phyloP scores from a whole-genome alignment of 2,329 filamentous ascomycete genomes.

The Paecilomyces formosus region DNA sequence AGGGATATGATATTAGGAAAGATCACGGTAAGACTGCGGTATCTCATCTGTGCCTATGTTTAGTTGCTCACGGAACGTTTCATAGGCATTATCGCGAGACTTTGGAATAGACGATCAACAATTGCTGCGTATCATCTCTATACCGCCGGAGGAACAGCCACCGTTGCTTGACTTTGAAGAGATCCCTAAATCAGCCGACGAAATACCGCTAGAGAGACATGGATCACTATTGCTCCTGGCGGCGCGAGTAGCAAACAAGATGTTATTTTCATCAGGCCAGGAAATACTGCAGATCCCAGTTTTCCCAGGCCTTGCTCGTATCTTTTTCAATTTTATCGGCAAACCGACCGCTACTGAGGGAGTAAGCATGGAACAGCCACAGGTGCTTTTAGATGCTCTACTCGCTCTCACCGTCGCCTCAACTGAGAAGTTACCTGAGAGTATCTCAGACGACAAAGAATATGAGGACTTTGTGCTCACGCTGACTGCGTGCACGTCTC shows the following conservation, averaged over 20 bases:
- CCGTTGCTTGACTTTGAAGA: conserved; percentile 47
- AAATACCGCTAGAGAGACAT: conserved; percentile 50
- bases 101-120: conserved; percentile 43
- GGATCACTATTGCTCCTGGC: conserved; percentile 49
- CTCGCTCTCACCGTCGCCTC: conserved; percentile 46
- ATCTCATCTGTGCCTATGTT: background rate
- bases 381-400: conserved; percentile 48
- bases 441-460: conserved; percentile 42
- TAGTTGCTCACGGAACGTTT: conserved; percentile 3
- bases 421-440: conserved; percentile 37
- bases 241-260: conserved; percentile 43
- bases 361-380: conserved; percentile 38
- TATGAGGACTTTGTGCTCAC: conserved; percentile 48
- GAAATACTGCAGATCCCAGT: conserved; percentile 35
- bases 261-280: conserved; percentile 40
- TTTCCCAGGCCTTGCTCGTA: conserved; percentile 46
- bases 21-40: conserved; percentile 36
- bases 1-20: conserved; percentile 51
- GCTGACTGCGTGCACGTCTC: conserved; percentile 29
- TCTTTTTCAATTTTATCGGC: conserved; percentile 47
- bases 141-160: conserved; percentile 29
- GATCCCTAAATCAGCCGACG: conserved; percentile 43
- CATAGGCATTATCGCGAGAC: conserved; percentile 46
- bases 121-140: conserved; percentile 39
- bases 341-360: conserved; percentile 29